Evolutionary conservation across 768 basidiomycete species (phyloP), one percentile per base, ranked within the genome.

Genomic region (Phylloporus sp.): DNA sequence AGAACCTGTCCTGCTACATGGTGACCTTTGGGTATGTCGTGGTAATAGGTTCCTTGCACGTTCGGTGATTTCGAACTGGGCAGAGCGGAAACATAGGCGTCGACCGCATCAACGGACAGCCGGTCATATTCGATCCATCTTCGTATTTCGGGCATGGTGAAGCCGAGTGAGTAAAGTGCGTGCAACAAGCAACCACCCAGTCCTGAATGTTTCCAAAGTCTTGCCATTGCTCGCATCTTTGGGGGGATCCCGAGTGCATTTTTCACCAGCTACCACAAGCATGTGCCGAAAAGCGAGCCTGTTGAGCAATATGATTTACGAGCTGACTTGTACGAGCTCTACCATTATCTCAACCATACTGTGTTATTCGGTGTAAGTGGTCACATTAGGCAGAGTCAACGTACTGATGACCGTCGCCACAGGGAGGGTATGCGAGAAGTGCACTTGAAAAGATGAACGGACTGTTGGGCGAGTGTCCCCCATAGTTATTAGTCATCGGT

Each of bases 321-420:
- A 29, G 76, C 68, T 28, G 79, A 86, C 45, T 67, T 91, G n/a
- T 91, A 91, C 57, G 80, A 88, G 65, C 68, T 91, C 24, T 91
- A 86, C 56, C 89, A 91, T 67, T 88, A 89, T 61, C 70, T 91
- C 56, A 91, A 91, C 59, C 89, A 91, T 60, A 88, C 88, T 0
- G 70, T 88, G 5, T 64, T 91, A 5, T 91, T 91, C 61, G 86
- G 86, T 53, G 88, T 89, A 62, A 71, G 85, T 72, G 9, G 29
- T 38, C 18, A 9, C 10, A 31, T 1, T 6, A 10, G 2, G 13
- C 6, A 9, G 20, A 3, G 9, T 9, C 34, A 18, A 10, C 1
- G 29, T n/a, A 8, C 31, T 50, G 15, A 45, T 27, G 36, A 47
- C 23, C n/a, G 32, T 52, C 16, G 4, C 40, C 28, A 42, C 54